A percentile compares a stretch with the other conserved stretches of the same genome.
phyloP scores from a whole-genome alignment of 345 rosid species.

The Arabidopsis suecica region DNA sequence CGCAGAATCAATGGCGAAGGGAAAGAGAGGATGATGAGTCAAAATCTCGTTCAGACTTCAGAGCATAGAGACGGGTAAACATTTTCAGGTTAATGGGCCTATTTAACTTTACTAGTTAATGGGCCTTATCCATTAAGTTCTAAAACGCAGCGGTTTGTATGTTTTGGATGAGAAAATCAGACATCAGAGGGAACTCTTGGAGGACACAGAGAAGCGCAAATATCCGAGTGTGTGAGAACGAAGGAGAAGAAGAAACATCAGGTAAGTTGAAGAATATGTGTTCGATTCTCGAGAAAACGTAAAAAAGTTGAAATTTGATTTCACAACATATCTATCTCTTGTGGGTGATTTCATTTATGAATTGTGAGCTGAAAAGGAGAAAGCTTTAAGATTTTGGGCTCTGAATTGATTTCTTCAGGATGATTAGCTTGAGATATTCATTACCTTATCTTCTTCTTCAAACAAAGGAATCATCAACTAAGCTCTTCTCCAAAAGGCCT shows the following conservation, averaged over 20 bases:
- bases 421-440: slow-evolving; percentile 62
- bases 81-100: slow-evolving; percentile 21
- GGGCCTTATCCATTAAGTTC: background rate
- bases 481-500: slow-evolving; percentile 39
- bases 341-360: slow-evolving; percentile 1
- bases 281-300: background rate
- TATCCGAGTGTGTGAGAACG: background rate
- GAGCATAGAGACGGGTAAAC: slow-evolving; percentile 29
- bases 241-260: slow-evolving; percentile 20
- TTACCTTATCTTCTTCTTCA: slow-evolving; percentile 55
- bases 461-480: slow-evolving; percentile 48
- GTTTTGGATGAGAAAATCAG: slow-evolving; percentile 23
- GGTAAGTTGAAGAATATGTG: background rate
- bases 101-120: background rate
- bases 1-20: slow-evolving; percentile 1
- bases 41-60: background rate
- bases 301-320: background rate
- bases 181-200: background rate
- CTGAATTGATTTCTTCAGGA: slow-evolving; percentile 44
- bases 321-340: background rate
- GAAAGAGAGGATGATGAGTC: background rate
- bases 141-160: slow-evolving; percentile 6
- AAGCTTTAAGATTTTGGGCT: slow-evolving; percentile 2
- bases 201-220: slow-evolving; percentile 20
- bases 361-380: background rate